Evolutionary conservation across 1,284 basidiomycete species (phyloP), one percentile per base, ranked within the genome.

Genomic region (Trichosporon ovoides): DNA sequence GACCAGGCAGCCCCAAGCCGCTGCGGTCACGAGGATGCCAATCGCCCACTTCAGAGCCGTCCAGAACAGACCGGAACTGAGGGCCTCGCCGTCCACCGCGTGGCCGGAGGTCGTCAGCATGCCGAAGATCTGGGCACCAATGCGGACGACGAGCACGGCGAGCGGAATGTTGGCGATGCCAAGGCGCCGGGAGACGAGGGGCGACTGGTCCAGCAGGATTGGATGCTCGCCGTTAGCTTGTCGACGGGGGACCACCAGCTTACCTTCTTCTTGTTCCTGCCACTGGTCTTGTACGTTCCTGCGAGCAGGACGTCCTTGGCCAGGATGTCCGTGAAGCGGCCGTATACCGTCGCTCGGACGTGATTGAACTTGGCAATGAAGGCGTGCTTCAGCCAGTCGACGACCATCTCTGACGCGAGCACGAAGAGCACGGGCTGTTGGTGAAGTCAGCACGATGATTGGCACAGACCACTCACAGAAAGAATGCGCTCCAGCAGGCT

Each of bases 311-410:
- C 83, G 73, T 99, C 96, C 43, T 91, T 87, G 69, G 95, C 98
- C 0, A 99, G 83, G 0, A 99, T 91, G 70, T 99, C 96, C 12
- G 88, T 91, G 77, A 93, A 99, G 12, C 96, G 83, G 61, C 93
- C 93, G 67, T 98, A 99, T 1, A 98, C 91, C 0, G 88, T 89
- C 0, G 94, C 92, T 1, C 95, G 86, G 55, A 99, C 94, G 70
- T 94, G 90, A 67, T 83, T 83, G 76, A 98, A 98, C 77, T 98
- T 98, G 56, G 94, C 95, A 69, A 99, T 98, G 79, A 98, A 99
- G 1, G 95, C 95, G 71, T 99, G 96, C 72, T 99, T 98, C 59
- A 98, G 82, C 96, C 95, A 98, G 76, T 99, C 96, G 28, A 99
- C 96, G 5, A 91, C 77, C 83, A 91, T 89, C 75, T 99, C 96